phyloP scores from a whole-genome alignment of 257 asterid species.

The Nicotiana paniculata region DNA sequence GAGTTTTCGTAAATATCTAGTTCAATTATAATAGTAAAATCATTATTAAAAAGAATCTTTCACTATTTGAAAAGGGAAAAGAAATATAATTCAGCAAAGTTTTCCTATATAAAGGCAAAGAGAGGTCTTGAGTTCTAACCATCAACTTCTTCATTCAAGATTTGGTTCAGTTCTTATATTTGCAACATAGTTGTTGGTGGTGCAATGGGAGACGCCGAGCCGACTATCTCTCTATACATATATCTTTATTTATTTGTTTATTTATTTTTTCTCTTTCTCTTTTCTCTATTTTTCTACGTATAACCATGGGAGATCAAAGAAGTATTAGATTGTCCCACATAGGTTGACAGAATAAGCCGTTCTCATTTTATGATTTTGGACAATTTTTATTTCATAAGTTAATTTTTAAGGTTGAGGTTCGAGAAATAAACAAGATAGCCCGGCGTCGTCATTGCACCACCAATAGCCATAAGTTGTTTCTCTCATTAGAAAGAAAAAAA shows the following conservation, averaged over 20 bases:
- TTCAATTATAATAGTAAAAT: neutral
- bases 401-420: no score
- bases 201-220: slow-evolving; percentile 40
- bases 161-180: neutral
- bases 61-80: neutral
- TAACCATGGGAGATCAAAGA: no score
- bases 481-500: no score
- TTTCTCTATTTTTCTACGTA: no score
- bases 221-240: neutral
- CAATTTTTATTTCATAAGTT: no score
- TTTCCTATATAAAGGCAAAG: slow-evolving; percentile 3
- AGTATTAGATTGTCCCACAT: no score
- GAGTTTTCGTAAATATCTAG: no score
- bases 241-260: no score
- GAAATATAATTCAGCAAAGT: neutral
- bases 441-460: slow-evolving; percentile 46
- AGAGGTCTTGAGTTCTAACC: neutral
- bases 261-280: no score
- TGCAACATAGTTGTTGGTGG: slow-evolving; percentile 33
- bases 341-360: no score
- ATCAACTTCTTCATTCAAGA: neutral
- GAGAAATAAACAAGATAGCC: neutral
- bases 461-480: slow-evolving; percentile 12
- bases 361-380: no score
- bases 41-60: neutral